Evolutionary conservation across 306 rosid species (phyloP).

Genomic region (Cicer judaicum): DNA sequence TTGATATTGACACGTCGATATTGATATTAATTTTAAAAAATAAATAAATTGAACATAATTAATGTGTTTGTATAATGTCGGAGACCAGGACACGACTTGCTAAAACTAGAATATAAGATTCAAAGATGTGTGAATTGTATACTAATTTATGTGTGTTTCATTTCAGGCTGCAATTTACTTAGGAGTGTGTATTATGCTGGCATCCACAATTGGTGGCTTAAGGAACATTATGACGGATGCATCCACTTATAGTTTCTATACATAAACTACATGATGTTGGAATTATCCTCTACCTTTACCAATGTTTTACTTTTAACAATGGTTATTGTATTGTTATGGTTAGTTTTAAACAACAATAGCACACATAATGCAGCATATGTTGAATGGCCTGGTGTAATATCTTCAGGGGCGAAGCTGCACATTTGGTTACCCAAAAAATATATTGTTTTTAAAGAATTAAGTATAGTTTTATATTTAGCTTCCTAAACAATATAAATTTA

Average conservation of each 20-base stretch:
- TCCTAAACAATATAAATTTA: too few species aligned
- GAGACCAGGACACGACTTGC: too few species aligned
- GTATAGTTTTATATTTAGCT: too few species aligned
- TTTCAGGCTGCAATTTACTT: conserved; percentile 68
- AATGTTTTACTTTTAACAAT: not conserved
- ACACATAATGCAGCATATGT: not conserved
- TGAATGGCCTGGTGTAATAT: not conserved
- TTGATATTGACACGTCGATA: too few species aligned
- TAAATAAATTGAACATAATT: too few species aligned
- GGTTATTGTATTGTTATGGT: too few species aligned
- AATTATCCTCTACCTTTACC: not conserved
- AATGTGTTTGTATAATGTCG: too few species aligned
- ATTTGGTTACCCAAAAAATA: too few species aligned
- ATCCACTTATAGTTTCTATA: conserved; percentile 77
- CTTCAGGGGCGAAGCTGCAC: not conserved
- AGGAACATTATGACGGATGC: conserved; percentile 81
- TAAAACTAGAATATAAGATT: conserved; percentile 1
- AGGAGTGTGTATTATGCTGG: conserved; percentile 88
- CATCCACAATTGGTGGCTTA: conserved; percentile 86
- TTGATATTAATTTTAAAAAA: too few species aligned
- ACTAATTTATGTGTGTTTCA: conserved; percentile 39
- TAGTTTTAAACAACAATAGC: not conserved
- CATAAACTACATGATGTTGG: conserved; percentile 42
- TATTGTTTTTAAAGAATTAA: too few species aligned
- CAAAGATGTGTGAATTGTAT: not conserved